A percentile compares a stretch with the other conserved stretches of the same genome.
phyloP scores from a whole-genome alignment of 352 stramenopile genomes.

The Elongisporangium undulatum region DNA sequence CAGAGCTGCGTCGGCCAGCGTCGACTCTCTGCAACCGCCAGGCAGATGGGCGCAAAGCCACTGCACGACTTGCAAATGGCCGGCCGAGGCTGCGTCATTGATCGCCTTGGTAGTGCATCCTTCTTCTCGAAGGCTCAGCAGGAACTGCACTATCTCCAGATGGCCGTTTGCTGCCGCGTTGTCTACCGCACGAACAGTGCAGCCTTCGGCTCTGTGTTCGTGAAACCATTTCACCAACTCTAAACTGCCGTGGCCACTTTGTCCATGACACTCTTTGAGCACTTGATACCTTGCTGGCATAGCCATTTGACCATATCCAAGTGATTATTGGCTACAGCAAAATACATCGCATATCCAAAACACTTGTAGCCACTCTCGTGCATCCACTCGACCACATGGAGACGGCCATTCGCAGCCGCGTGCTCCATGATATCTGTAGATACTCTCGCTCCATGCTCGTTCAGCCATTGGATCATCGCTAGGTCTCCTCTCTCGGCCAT shows the following conservation, averaged over 20 bases:
- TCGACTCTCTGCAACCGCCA: no score
- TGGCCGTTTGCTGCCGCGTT: constrained; percentile 35
- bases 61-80: no score
- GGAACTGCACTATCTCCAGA: constrained; percentile 44
- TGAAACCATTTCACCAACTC: constrained; percentile 44
- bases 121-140: constrained; percentile 36
- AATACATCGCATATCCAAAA: no score
- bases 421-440: constrained; percentile 43
- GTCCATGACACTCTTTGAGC: no score
- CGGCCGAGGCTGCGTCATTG: constrained; percentile 27
- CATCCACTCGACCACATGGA: constrained; percentile 58
- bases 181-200: constrained; percentile 40
- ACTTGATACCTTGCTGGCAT: no score
- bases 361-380: constrained; percentile 18
- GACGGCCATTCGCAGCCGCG: constrained; percentile 31
- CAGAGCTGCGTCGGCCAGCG: no score
- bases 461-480: constrained; percentile 37
- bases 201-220: constrained; percentile 26
- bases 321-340: no score
- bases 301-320: no score
- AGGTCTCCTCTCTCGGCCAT: constrained; percentile 51
- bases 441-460: constrained; percentile 24
- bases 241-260: constrained; percentile 24
- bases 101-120: constrained; percentile 27
- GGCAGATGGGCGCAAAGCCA: no score